These are phyloP conservation scores for Ophiostoma australiae DNA, from an alignment of 2,329 filamentous ascomycete genomes.

Conservation along the genomic window DNA sequence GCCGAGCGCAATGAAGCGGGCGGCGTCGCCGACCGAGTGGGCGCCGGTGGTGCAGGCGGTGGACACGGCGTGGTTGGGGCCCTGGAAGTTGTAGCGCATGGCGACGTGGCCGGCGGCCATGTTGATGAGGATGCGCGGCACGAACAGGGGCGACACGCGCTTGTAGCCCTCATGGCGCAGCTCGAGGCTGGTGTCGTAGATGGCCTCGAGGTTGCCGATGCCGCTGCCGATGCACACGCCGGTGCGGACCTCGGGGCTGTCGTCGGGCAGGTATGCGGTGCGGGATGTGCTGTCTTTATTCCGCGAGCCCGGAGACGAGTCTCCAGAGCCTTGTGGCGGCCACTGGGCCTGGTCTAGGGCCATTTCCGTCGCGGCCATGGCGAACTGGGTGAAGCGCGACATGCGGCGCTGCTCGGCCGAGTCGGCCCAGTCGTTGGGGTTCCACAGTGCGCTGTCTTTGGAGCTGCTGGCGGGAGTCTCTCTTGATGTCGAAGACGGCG, in stretches of 20 bases:
- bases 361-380: conserved; percentile 79
- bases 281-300: neutral
- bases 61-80: conserved; percentile 86
- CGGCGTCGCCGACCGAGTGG: conserved; percentile 89
- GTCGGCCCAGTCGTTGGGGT: conserved; percentile 50
- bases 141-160: conserved; percentile 89
- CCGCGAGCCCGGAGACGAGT: neutral
- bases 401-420: conserved; percentile 64
- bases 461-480: conserved; percentile 17
- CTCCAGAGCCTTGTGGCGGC: conserved; percentile 41
- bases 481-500: too few species aligned
- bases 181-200: conserved; percentile 75
- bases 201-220: conserved; percentile 88
- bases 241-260: conserved; percentile 65
- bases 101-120: conserved; percentile 91
- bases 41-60: conserved; percentile 96
- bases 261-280: conserved; percentile 20
- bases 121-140: conserved; percentile 89
- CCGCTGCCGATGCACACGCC: conserved; percentile 93
- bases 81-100: conserved; percentile 83
- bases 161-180: conserved; percentile 77
- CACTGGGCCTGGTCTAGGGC: conserved; percentile 79
- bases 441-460: conserved; percentile 44
- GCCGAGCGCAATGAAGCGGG: conserved; percentile 83
- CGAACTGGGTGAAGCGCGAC: conserved; percentile 90